Base-by-base conservation (phyloP, 371 early-diverging fungal genomes). In the Mortierella sp. region DNA sequence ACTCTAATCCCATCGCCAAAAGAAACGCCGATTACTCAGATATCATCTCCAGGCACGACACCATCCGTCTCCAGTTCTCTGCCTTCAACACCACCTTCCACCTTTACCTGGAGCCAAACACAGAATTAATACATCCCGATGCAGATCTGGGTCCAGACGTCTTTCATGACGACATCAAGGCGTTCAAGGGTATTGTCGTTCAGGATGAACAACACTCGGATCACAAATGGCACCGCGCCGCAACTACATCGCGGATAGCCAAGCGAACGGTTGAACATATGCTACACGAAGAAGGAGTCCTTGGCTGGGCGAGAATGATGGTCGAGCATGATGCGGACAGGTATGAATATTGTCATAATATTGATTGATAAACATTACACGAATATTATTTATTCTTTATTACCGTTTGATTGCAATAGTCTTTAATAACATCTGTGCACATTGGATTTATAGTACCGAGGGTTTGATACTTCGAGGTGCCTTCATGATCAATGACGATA, bases 11-110 rank as follows among this genome's bases (percentile, higher is more conserved):
- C 18, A 32, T 49, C 18, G 43, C 35, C 62, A 47, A 49, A 49
- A 37, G 32, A 66, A 22, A 51, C 37, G 39, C 55, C 2, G 57
- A 62, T 49, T 28, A 64, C 6, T 47, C 49, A 12, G 28, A 55
- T 12, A 64, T 68, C 40, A 68, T 75, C 62, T 22, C 57, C 20
- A 61, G 86, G 47, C 90, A 91, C 68, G 95, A 92, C 68, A 88
- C 90, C 16, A 71, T 94, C 68, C 90, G 93, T 39, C 55, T 94
- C 10, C 72, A 86, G 20, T 83, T 95, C 61, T 63, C 72, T 14
- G 95, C 94, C 12, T 94, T 86, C 85, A 94, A 95, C 83, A 86
- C 85, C 22, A 94, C 93, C 0, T 93, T 92, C 70, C 75, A 84
- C 49, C 78, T 96, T 60, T 78, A 93, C 61, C 87, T 96, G 8